These are phyloP conservation scores for Osmanthus fragrans DNA, from an alignment of 257 asterid species.

Conservation along the genomic window DNA sequence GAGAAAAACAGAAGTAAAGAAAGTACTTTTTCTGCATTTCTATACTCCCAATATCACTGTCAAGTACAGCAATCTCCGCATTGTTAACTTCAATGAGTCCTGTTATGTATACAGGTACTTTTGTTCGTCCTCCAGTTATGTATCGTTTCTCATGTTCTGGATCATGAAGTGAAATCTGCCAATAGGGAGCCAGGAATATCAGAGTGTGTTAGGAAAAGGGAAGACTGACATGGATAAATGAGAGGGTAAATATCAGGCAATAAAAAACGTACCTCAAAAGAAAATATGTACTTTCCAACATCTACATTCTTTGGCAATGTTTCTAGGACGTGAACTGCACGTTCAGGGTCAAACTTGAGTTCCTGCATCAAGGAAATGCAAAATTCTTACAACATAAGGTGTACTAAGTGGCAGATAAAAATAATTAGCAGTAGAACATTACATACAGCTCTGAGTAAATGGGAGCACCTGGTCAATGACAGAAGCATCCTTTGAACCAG, in stretches of 20 bases:
- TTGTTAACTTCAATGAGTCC: constrained; percentile 63
- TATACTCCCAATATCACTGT: constrained; percentile 74
- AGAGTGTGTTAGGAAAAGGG: constrained; percentile 15
- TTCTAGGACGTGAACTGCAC: constrained; percentile 66
- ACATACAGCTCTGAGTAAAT: constrained; percentile 25
- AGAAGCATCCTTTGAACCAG: constrained; percentile 87
- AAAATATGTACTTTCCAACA: constrained; percentile 70
- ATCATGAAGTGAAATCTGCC: constrained; percentile 67
- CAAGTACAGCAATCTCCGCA: constrained; percentile 76
- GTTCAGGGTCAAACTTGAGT: constrained; percentile 64
- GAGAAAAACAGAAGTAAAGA: constrained; percentile 22
- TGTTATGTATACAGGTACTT: constrained; percentile 63
- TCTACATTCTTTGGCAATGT: constrained; percentile 59
- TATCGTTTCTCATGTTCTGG: constrained; percentile 70
- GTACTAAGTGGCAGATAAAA: constrained; percentile 6
- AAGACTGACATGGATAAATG: constrained; percentile 6
- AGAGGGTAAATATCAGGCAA: constrained; percentile 7
- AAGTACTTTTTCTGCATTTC: constrained; percentile 75
- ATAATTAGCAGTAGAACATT: neutral
- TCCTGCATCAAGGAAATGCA: constrained; percentile 53
- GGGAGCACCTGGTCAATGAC: constrained; percentile 70
- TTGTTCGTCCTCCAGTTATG: constrained; percentile 89
- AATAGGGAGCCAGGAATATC: constrained; percentile 20
- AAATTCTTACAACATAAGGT: constrained; percentile 15
- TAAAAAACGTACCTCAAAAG: constrained; percentile 71